A percentile compares a stretch with the other conserved stretches of the same genome.
These are phyloP conservation scores for Tylopilus cervinicoccineus DNA, from an alignment of 768 basidiomycete species.

Conservation along the genomic window DNA sequence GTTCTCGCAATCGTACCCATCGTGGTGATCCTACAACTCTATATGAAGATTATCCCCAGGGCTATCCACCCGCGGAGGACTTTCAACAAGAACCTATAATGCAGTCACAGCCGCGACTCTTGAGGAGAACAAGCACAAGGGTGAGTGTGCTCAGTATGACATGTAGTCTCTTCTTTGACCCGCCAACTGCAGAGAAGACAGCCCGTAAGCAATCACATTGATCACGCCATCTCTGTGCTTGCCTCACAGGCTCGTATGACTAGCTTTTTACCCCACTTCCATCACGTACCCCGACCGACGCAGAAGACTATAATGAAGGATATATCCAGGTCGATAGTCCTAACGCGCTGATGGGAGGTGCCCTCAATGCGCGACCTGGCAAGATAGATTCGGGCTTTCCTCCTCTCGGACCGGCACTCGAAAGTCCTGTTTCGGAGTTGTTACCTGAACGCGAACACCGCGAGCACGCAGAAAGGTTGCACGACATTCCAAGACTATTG, in stretches of 20 bases:
- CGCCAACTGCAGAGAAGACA: conserved; percentile 26
- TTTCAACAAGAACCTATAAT: conserved; percentile 20
- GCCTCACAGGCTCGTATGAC: conserved; percentile 6
- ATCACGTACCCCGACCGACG: conserved; percentile 31
- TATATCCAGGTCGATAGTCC: conserved; percentile 31
- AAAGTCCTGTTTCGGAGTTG: conserved; percentile 18
- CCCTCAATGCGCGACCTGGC: conserved; percentile 30
- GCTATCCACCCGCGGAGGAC: conserved; percentile 25
- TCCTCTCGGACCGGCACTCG: conserved; percentile 19
- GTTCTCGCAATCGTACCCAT: conserved; percentile 30
- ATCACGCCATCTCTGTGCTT: not conserved
- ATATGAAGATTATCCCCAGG: conserved; percentile 27
- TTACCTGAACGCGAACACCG: conserved; percentile 24
- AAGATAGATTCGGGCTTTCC: conserved; percentile 21
- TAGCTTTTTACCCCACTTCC: conserved; percentile 32
- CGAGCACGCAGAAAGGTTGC: conserved; percentile 15
- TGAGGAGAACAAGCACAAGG: conserved; percentile 28
- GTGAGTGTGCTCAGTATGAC: conserved; percentile 10
- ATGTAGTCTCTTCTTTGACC: conserved; percentile 10
- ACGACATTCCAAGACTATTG: conserved; percentile 18
- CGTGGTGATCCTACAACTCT: conserved; percentile 23
- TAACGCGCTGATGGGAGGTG: conserved; percentile 30
- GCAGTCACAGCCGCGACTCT: conserved; percentile 21
- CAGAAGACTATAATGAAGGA: conserved; percentile 30
- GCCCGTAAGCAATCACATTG: conserved; percentile 22